Evolutionary conservation across 768 basidiomycete genomes (phyloP).

Genomic region (Hygrocybe punicea): DNA sequence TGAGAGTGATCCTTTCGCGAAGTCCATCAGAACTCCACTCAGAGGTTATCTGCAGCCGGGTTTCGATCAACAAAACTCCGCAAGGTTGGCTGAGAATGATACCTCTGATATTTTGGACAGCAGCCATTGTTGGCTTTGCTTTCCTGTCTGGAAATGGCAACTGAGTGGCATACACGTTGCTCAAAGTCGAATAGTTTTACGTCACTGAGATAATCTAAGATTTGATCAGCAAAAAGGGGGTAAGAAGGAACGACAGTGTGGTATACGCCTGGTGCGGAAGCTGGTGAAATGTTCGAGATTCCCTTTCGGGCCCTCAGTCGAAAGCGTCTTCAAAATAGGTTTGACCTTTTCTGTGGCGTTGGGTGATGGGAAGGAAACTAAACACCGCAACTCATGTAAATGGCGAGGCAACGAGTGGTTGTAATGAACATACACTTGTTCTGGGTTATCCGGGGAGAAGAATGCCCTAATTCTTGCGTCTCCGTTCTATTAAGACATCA

Average conservation of each 20-base stretch:
- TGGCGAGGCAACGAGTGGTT: slow-evolving; percentile 16
- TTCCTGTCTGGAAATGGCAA: slow-evolving; percentile 54
- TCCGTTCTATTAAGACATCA: slow-evolving; percentile 56
- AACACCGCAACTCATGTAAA: slow-evolving; percentile 19
- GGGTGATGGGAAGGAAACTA: slow-evolving; percentile 55
- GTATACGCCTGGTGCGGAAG: slow-evolving; percentile 71
- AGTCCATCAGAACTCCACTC: slow-evolving; percentile 58
- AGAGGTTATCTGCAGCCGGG: slow-evolving; percentile 52
- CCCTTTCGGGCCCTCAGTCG: slow-evolving; percentile 58
- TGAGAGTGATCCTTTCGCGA: slow-evolving; percentile 54
- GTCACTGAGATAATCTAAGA: slow-evolving; percentile 68
- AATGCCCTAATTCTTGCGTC: slow-evolving; percentile 53
- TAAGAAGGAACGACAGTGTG: slow-evolving; percentile 5
- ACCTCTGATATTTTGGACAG: slow-evolving; percentile 65
- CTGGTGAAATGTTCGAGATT: slow-evolving; percentile 65
- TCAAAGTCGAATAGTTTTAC: slow-evolving; percentile 38
- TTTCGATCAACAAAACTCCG: slow-evolving; percentile 1
- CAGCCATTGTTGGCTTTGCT: slow-evolving; percentile 75
- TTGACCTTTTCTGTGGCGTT: slow-evolving; percentile 57
- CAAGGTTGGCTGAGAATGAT: slow-evolving; percentile 6
- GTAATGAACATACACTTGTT: slow-evolving; percentile 37
- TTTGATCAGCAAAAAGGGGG: slow-evolving; percentile 18
- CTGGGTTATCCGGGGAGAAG: slow-evolving; percentile 34
- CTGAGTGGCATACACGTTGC: slow-evolving; percentile 20
- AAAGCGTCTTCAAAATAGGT: slow-evolving; percentile 63